These are phyloP conservation scores for Fusarium haematococcum DNA, from an alignment of 2,329 filamentous ascomycete genomes.

Conservation along the genomic window DNA sequence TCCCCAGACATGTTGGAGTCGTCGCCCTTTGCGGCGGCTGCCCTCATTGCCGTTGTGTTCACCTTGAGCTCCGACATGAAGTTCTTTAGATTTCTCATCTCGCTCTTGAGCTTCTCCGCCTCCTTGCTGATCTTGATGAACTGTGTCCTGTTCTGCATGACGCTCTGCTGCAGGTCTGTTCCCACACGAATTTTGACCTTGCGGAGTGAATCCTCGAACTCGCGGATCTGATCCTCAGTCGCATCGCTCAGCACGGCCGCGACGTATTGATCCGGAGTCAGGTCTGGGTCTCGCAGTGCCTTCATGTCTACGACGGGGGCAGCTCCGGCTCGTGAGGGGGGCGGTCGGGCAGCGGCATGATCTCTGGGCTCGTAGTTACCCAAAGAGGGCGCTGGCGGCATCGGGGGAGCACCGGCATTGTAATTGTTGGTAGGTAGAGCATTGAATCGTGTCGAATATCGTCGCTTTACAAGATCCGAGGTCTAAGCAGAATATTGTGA, in stretches of 20 bases:
- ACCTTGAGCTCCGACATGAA: slow-evolving; percentile 93
- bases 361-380: slow-evolving; percentile 68
- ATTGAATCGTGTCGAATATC: slow-evolving; percentile 95
- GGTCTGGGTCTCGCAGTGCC: slow-evolving; percentile 81
- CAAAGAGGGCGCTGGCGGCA: slow-evolving; percentile 74
- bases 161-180: slow-evolving; percentile 90
- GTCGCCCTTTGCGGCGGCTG: slow-evolving; percentile 66
- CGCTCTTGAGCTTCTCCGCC: slow-evolving; percentile 94
- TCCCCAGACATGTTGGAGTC: slow-evolving; percentile 62
- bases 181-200: slow-evolving; percentile 83
- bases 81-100: slow-evolving; percentile 91
- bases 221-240: slow-evolving; percentile 85
- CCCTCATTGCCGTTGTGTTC: slow-evolving; percentile 75
- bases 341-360: slow-evolving; percentile 57
- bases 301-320: slow-evolving; percentile 80
- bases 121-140: slow-evolving; percentile 99
- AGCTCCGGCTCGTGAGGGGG: slow-evolving; percentile 64
- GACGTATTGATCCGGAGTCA: slow-evolving; percentile 84
- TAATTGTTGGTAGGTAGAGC: slow-evolving; percentile 78
- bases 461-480: slow-evolving; percentile 88
- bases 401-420: slow-evolving; percentile 74
- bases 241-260: slow-evolving; percentile 82
- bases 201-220: slow-evolving; percentile 81
- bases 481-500: slow-evolving; percentile 58
- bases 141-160: slow-evolving; percentile 96